Conservation (phyloP, 129 eudicot genomes). For the Lactuca sativa region DNA sequence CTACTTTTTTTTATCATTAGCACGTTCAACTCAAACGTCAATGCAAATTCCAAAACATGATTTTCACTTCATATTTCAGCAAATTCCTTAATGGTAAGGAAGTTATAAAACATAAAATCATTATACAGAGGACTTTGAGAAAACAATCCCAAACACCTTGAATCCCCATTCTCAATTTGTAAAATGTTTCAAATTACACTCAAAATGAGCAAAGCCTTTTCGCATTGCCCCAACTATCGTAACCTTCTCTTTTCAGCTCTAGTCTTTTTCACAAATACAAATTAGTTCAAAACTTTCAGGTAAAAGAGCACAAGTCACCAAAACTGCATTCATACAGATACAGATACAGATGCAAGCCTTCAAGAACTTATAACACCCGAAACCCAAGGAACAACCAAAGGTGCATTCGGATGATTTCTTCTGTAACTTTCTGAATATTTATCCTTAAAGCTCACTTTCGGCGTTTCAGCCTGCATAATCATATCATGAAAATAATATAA, state of each 20-base stretch:
- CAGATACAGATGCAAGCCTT: slow-evolving; percentile 24
- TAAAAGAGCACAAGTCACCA: slow-evolving; percentile 11
- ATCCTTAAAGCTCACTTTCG: slow-evolving; percentile 69
- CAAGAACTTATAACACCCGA: slow-evolving; percentile 64
- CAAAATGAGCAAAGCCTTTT: slow-evolving; percentile 27
- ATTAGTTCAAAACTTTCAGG: slow-evolving; percentile 23
- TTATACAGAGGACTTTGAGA: neutral
- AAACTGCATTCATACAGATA: slow-evolving; percentile 31
- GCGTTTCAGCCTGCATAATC: slow-evolving; percentile 73
- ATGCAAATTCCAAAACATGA: neutral
- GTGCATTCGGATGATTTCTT: slow-evolving; percentile 72
- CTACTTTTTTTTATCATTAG: too few species aligned
- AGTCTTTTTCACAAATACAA: slow-evolving; percentile 17
- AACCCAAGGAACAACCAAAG: slow-evolving; percentile 91
- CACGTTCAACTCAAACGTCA: too few species aligned
- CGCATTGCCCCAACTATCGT: slow-evolving; percentile 26
- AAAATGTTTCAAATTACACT: slow-evolving; percentile 28
- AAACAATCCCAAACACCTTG: slow-evolving; percentile 6
- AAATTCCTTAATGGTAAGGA: neutral
- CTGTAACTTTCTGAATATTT: slow-evolving; percentile 75
- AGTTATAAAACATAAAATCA: slow-evolving; percentile 7
- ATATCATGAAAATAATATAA: neutral
- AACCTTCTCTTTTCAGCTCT: slow-evolving; percentile 18
- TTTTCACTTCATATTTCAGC: neutral
- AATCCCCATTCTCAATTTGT: slow-evolving; percentile 7